These are phyloP conservation scores for Porpolomopsis calyptriformis DNA, from an alignment of 768 basidiomycete species.

Conservation along the genomic window DNA sequence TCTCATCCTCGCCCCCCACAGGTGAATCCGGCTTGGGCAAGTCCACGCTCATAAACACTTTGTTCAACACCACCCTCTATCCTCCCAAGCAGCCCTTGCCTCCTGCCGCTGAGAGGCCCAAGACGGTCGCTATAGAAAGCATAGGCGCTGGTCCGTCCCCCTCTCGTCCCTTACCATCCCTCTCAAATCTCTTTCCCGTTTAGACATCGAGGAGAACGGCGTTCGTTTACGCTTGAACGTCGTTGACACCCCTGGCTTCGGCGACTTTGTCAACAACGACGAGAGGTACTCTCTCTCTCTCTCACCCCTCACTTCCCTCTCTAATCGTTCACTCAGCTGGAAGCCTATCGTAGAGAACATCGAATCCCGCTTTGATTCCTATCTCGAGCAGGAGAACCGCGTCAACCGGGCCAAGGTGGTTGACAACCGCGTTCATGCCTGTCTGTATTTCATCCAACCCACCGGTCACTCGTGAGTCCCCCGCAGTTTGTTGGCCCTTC, in stretches of 20 bases:
- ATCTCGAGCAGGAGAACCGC: slow-evolving; percentile 96
- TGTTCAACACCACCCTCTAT: slow-evolving; percentile 96
- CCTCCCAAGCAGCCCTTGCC: slow-evolving; percentile 75
- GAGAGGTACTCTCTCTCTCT: slow-evolving; percentile 57
- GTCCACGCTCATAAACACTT: slow-evolving; percentile 96
- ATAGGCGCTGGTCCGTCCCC: slow-evolving; percentile 81
- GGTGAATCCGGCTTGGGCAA: slow-evolving; percentile 98
- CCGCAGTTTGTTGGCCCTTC: too few relatives aligned
- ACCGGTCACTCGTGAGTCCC: slow-evolving; percentile 88
- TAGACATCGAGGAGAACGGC: slow-evolving; percentile 98
- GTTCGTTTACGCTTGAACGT: slow-evolving; percentile 96
- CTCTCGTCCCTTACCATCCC: slow-evolving; percentile 11
- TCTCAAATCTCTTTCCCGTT: slow-evolving; percentile 18
- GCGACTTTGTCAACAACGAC: slow-evolving; percentile 99
- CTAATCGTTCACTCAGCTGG: slow-evolving; percentile 53
- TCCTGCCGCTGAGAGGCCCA: slow-evolving; percentile 77
- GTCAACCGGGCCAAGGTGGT: slow-evolving; percentile 89
- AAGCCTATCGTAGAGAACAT: slow-evolving; percentile 98
- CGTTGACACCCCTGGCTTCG: slow-evolving; percentile 98
- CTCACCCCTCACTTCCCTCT: slow-evolving; percentile 8
- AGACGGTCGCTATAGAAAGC: slow-evolving; percentile 96
- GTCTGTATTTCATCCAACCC: slow-evolving; percentile 97
- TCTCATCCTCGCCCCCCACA: slow-evolving; percentile 27
- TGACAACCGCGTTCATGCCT: slow-evolving; percentile 97
- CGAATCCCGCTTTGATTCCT: slow-evolving; percentile 94